Evolutionary conservation across 2,329 filamentous ascomycete species (phyloP), one percentile per base, ranked within the genome.

Genomic region (Pseudogymnoascus sp.): DNA sequence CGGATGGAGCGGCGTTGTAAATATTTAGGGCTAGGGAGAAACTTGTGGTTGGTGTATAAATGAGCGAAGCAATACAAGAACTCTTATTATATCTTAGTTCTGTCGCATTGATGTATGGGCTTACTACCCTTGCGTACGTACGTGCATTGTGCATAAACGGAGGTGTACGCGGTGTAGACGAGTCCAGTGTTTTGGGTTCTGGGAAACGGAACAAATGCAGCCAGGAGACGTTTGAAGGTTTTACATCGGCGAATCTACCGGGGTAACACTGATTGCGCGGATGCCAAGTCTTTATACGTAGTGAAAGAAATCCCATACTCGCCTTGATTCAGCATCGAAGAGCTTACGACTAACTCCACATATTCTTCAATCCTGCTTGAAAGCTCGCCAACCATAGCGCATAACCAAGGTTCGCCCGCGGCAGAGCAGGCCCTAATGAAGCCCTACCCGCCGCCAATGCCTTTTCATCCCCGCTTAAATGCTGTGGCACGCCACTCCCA

Each of bases 291-390:
- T 10, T 13, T 12, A 12, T 51, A 51, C 44, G 44, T 51, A 31
- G n/a, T 51, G 25, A 31, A 48, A 55, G 44, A 31, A 55, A 29
- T 55, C 44, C 21, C 44, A 55, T 48, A 55, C 44, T 33, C 44
- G 8, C 31, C 44, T 55, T n/a, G 44, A 55, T 31, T 55, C 44
- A 33, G 13, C 44, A 31, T 33, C 44, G 31, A n/a, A 31, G 27
- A 55, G 44, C 44, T 55, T 55, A 55, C 44, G 44, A 55, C 44
- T 13, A 31, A 55, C 44, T 55, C 44, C 44, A 55, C 44, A 55
- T n/a, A 55, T 55, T 55, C n/a, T 44, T 31, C 27, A 17, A 31
- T 31, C 44, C 44, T 55, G n/a, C 13, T 55, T 33, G 8, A n/a
- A 55, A 31, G 44, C 44, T 55, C 44, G 9, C 44, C 44, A 55